Base-by-base conservation (phyloP, 1,284 basidiomycete genomes). In the Microbotryum violaceum region DNA sequence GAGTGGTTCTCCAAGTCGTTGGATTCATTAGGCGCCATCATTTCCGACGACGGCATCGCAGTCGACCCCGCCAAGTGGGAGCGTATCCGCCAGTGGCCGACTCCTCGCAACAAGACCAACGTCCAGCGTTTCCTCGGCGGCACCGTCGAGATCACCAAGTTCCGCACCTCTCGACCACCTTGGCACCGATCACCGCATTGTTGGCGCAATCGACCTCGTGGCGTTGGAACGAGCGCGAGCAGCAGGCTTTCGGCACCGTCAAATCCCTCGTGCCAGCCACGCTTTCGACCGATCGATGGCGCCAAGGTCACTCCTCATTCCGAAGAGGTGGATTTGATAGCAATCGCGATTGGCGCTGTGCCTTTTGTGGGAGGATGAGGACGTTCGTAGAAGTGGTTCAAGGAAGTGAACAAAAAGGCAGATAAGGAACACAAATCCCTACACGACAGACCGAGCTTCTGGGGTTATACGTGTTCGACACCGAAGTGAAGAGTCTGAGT, bases 91-190 rank as follows among this genome's bases (percentile, higher is more conserved):
- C 46, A 66, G 0, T 75, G 72, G 72, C 53, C 61, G 21, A 61
- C 59, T 0, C 78, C 77, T 0, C 56, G 70, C 0, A 70, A 67
- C 12, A 75, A 73, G 45, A 71, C 77, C n/a, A 75, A 78, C n/a
- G 69, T 81, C 0, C 76, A 77, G 51, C 59, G 70, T 18, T 80
- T 80, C 50, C 56, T 80, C n/a, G n/a, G n/a, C 0, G 79, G 78
- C 1, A 65, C 78, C 0, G 72, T 79, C 0, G 71, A 79, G 70
- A 73, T 18, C 78, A 78, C 60, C 65, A n/a, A n/a, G n/a, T 80
- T 54, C 78, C 76, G 0, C 71, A 77, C 44, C 65, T 80, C 0
- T 69, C 74, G 0, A 64, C 70, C 10, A 42, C 37, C 12, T 42
- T 50, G 76, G 25, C 29, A 50, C 29, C 14, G 37, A 52, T 37